These are phyloP conservation scores for Xylaria arbuscula DNA, from an alignment of 2,329 filamentous ascomycete species.

Conservation along the genomic window DNA sequence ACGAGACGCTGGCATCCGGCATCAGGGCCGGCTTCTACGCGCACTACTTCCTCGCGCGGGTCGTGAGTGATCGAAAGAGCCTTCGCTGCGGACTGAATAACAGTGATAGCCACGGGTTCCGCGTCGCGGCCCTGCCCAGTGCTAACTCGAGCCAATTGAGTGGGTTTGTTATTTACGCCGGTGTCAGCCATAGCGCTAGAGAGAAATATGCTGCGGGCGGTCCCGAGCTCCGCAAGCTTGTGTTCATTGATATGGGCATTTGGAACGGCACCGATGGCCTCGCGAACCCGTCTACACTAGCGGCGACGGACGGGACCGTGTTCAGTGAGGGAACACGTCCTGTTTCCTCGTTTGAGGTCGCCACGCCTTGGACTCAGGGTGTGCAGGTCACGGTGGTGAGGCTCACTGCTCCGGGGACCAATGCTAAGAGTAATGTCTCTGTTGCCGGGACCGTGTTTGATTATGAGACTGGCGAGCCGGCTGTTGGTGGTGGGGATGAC, in stretches of 20 bases:
- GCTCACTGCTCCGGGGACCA: constrained; percentile 50
- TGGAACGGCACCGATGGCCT: constrained; percentile 53
- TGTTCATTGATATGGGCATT: constrained; percentile 37
- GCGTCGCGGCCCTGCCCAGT: constrained; percentile 49
- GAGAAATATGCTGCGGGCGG: background rate
- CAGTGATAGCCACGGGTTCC: constrained; percentile 20
- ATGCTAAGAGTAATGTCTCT: constrained; percentile 51
- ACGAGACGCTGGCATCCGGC: constrained; percentile 48
- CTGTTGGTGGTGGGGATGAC: constrained; percentile 37
- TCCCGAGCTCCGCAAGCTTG: background rate
- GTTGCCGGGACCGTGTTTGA: constrained; percentile 51
- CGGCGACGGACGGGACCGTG: constrained; percentile 46
- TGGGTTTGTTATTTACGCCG: constrained; percentile 50
- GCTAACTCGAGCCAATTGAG: constrained; percentile 51
- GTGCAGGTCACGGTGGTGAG: constrained; percentile 43
- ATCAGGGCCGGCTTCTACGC: constrained; percentile 51
- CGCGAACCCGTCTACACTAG: constrained; percentile 51
- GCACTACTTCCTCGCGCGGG: constrained; percentile 51
- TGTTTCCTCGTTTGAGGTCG: constrained; percentile 42
- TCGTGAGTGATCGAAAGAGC: constrained; percentile 25
- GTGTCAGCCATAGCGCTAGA: background rate
- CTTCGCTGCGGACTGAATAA: constrained; percentile 9
- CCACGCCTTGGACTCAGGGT: constrained; percentile 48
- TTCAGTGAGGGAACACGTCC: constrained; percentile 49
- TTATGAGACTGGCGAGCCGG: constrained; percentile 41